Evolutionary conservation across 202 grass and related monocot genomes (phyloP), one percentile per base, ranked within the genome.

Genomic region (Cymbopogon flexuosus): DNA sequence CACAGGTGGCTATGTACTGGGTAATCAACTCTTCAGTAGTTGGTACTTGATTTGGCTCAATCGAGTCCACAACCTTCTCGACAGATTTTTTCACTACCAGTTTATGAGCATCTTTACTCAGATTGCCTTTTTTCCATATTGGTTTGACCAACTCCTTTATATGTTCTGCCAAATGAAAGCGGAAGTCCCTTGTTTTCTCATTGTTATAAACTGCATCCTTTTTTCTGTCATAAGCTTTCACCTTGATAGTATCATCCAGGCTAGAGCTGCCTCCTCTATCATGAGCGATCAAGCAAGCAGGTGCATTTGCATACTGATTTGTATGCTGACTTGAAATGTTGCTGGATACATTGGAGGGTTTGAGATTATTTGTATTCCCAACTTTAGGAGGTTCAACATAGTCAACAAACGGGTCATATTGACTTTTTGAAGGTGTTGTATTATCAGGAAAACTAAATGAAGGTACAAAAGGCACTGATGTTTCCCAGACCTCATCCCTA

Each of bases 401-500:
- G 62, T 91, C 86, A 76, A 88, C 78, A 67, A 89, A 79, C 18
- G 77, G 83, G 27, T 89, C 88, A 85, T 87, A 89, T 42, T 68
- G 84, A 63, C 12, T 62, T 76, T 54, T 68, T 73, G 79, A 39
- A 88, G 65, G 62, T 62, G 86, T 49, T 80, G 77, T 73, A 47
- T 45, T 72, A 4, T 42, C 27, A 72, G 80, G 68, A 89, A 88
- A 70, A 89, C 5, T 42, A 73, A 86, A 76, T 63, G 83, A 80
- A 67, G 92, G 86, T 60, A 83, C 80, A 85, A 94, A 94, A 85
- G 88, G 92, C 21, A 91, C 86, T 80, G 92, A 94, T 30, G 81
- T 86, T 73, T 61, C 70, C 88, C 92, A 94, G 76, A 80, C 60
- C 85, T 89, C 75, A 43, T 85, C 81, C 83, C 72, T 69, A 37